Base-by-base conservation (phyloP, 495 filamentous ascomycete species). In the Zalerion maritima region DNA sequence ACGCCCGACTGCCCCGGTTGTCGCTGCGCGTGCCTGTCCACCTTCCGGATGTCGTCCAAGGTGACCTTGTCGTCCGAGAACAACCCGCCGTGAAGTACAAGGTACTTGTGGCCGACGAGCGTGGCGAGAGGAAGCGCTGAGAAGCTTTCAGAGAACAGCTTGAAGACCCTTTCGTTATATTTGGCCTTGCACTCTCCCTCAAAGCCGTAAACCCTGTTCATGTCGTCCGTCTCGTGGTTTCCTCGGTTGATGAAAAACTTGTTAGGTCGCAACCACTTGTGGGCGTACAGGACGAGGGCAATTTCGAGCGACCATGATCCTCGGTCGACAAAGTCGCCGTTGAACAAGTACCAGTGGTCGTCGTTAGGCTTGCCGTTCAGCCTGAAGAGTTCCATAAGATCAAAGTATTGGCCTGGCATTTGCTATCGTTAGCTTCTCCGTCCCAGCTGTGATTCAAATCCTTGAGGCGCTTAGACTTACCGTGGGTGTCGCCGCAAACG, bases 221-320 rank as follows among this genome's bases (percentile, higher is more conserved):
- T 99, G 52, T 96, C 89, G 50, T 99, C 89, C 35, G 89, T 96
- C 58, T 99, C 89, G 60, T 99, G 89, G 56, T 99, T 99, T 37
- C 89, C 89, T 28, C 89, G 76, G 66, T 99, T 99, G 35, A 99
- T 62, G 74, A 92, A 99, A 57, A 99, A 81, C 21, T 62, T 68
- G 21, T 74, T 67, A 0, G 91, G 89, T 30, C 75, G 75, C 40
- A 99, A 54, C 85, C 82, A 92, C 59, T 99, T 99, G 67, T 94
- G 89, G 19, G 87, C 80, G 47, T 93, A 99, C 14, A 99, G 69
- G 16, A 93, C 67, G 14, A 99, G 64, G 7, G 83, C 89, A 42
- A 99, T 85, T 49, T 99, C 89, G 6, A 79, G 87, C 10, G 87
- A 94, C 89, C 89, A 99, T 20, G 81, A 91, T 12, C 89, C 89